Evolutionary conservation across 768 basidiomycete genomes (phyloP).

Genomic region (Tylopilus sp.): DNA sequence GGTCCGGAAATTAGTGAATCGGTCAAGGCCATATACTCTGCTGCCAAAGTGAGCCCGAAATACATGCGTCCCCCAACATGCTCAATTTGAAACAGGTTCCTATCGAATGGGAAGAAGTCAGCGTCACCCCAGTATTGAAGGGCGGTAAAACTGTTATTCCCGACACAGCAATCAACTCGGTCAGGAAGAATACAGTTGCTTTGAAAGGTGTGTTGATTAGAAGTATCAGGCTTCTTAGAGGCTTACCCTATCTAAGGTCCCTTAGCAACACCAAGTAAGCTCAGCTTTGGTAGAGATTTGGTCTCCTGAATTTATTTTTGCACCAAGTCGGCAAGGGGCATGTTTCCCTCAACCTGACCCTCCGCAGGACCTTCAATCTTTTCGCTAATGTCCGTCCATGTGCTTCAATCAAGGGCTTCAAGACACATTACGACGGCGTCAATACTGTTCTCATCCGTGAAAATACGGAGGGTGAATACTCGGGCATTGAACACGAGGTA

Average conservation of each 20-base stretch:
- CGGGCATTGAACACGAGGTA: constrained; percentile 99
- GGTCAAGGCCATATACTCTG: constrained; percentile 88
- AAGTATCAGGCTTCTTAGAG: neutral
- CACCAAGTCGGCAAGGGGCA: constrained; percentile 94
- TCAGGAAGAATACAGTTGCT: constrained; percentile 97
- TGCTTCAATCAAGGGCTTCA: constrained; percentile 92
- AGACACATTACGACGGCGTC: constrained; percentile 97
- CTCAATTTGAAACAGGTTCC: constrained; percentile 65
- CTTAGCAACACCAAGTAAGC: constrained; percentile 93
- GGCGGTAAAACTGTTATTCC: constrained; percentile 97
- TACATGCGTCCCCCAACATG: constrained; percentile 1
- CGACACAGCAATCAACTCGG: constrained; percentile 82
- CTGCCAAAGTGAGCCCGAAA: constrained; percentile 62
- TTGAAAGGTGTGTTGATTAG: constrained; percentile 69
- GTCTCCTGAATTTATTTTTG: constrained; percentile 12
- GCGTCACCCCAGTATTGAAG: constrained; percentile 90
- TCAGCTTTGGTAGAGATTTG: constrained; percentile 1
- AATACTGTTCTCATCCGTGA: constrained; percentile 98
- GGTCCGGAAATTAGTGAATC: constrained; percentile 98
- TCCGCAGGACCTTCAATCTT: constrained; percentile 95
- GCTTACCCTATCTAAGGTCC: constrained; percentile 55
- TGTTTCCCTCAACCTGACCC: constrained; percentile 95
- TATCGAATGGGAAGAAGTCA: constrained; percentile 99
- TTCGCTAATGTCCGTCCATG: constrained; percentile 99
- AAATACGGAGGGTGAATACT: constrained; percentile 99